These are phyloP conservation scores for Calycina marina DNA, from an alignment of 2,329 filamentous ascomycete genomes.

Conservation along the genomic window DNA sequence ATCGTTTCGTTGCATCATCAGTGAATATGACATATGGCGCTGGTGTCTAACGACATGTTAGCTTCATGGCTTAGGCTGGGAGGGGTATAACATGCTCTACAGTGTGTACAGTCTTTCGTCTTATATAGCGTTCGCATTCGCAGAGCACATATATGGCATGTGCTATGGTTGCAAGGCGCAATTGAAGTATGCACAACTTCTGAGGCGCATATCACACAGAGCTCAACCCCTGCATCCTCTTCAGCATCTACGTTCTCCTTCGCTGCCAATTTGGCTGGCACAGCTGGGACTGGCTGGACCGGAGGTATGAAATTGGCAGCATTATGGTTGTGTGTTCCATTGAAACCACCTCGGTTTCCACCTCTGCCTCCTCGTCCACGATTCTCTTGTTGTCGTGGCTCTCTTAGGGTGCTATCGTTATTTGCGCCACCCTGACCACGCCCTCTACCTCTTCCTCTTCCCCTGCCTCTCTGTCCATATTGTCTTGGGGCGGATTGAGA, in stretches of 20 bases:
- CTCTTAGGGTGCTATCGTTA: slow-evolving; percentile 9
- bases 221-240: slow-evolving; percentile 51
- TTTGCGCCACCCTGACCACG: slow-evolving; percentile 3
- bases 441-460: slow-evolving; percentile 18
- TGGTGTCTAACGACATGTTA: slow-evolving; percentile 36
- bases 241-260: slow-evolving; percentile 20
- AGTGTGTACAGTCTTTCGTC: slow-evolving; percentile 92
- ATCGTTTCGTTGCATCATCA: slow-evolving; percentile 67
- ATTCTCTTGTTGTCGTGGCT: slow-evolving; percentile 13
- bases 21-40: slow-evolving; percentile 82
- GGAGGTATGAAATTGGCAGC: background rate
- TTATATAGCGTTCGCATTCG: slow-evolving; percentile 90
- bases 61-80: slow-evolving; percentile 18
- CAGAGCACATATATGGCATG: slow-evolving; percentile 90
- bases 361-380: slow-evolving; percentile 9
- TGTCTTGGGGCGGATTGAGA: slow-evolving; percentile 15
- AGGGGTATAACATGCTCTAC: slow-evolving; percentile 48
- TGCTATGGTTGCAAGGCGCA: slow-evolving; percentile 88
- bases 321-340: background rate
- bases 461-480: slow-evolving; percentile 24
- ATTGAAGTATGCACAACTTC: slow-evolving; percentile 76
- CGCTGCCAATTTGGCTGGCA: background rate
- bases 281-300: slow-evolving; percentile 1
- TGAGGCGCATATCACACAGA: slow-evolving; percentile 97
- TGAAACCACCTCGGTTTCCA: slow-evolving; percentile 8